phyloP scores from a whole-genome alignment of 805 yeast genomes.

The Wickerhamomyces ciferrii region DNA sequence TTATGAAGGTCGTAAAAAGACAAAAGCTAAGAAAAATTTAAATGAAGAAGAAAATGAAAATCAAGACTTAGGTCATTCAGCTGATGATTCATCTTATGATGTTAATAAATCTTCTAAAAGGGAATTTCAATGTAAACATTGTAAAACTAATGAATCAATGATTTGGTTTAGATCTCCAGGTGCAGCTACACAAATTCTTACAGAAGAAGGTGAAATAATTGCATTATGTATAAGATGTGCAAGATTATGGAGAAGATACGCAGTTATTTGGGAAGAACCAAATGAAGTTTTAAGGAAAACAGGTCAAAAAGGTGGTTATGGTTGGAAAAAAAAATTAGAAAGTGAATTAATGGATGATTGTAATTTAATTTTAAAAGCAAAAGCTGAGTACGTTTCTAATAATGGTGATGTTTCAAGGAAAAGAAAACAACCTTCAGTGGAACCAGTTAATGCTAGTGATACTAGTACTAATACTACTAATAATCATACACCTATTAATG shows the following conservation, averaged over 20 bases:
- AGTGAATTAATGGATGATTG: slow-evolving; percentile 63
- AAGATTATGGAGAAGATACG: slow-evolving; percentile 85
- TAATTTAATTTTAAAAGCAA: slow-evolving; percentile 43
- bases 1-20: slow-evolving; percentile 68
- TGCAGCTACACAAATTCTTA: slow-evolving; percentile 27
- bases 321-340: slow-evolving; percentile 61
- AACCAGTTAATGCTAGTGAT: neutral
- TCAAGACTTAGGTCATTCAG: slow-evolving; percentile 28
- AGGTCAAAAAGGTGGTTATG: slow-evolving; percentile 37
- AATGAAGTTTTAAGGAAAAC: slow-evolving; percentile 50
- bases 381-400: slow-evolving; percentile 15
- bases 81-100: slow-evolving; percentile 72
- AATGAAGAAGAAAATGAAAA: slow-evolving; percentile 6
- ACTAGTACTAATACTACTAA: neutral
- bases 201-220: slow-evolving; percentile 26
- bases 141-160: slow-evolving; percentile 47
- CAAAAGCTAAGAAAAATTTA: slow-evolving; percentile 30
- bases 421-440: neutral
- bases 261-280: slow-evolving; percentile 82
- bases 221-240: slow-evolving; percentile 89
- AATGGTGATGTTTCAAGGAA: neutral
- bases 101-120: slow-evolving; percentile 37
- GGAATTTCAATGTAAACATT: slow-evolving; percentile 64
- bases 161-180: slow-evolving; percentile 78
- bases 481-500: neutral